Evolutionary conservation across 2,329 filamentous ascomycete species (phyloP), one percentile per base, ranked within the genome.

Genomic region (Calonectria naviculata): DNA sequence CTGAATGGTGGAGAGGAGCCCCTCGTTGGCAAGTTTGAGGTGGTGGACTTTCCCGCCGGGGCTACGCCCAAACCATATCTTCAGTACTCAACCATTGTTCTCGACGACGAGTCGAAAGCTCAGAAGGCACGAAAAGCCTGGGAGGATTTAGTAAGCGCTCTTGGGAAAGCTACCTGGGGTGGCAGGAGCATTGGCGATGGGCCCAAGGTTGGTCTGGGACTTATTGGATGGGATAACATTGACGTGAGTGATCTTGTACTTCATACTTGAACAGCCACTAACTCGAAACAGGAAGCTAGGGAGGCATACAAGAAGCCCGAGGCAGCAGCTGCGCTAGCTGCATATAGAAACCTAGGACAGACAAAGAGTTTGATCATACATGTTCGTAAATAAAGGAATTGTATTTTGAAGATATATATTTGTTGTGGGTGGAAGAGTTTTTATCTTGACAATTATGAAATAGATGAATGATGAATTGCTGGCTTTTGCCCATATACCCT

Each of bases 221-320:
- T 73, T 13, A 3, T 73, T 15, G 71, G 61, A 31, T 73, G 71
- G 71, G 56, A 73, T 1, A 73, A 47, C 12, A n/a, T 73, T 1
- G 65, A 71, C 44, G 71, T 73, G 44, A 6, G 62, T 58, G 3
- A 9, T 17, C 5, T 26, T 13, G 9, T 5, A 13, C 31, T 13
- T 1, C n/a, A 34, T 3, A n/a, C 8, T 26, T 38, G 17, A 38
- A 28, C n/a, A 31, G 19, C 13, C 42, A 28, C 62, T 67, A 24
- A 67, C 52, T 8, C 3, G 5, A 24, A 21, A 7, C 42, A 73
- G 71, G 69, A 69, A 38, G 61, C 47, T 5, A 47, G 21, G 8
- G 61, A 24, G 0, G 71, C 68, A 21, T 73, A 66, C 12, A 56
- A 58, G 28, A 56, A 64, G 17, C 65, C 69, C 10, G 49, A 73